These are phyloP conservation scores for Talaromyces sp. DNA, from an alignment of 2,329 filamentous ascomycete genomes.

Conservation along the genomic window DNA sequence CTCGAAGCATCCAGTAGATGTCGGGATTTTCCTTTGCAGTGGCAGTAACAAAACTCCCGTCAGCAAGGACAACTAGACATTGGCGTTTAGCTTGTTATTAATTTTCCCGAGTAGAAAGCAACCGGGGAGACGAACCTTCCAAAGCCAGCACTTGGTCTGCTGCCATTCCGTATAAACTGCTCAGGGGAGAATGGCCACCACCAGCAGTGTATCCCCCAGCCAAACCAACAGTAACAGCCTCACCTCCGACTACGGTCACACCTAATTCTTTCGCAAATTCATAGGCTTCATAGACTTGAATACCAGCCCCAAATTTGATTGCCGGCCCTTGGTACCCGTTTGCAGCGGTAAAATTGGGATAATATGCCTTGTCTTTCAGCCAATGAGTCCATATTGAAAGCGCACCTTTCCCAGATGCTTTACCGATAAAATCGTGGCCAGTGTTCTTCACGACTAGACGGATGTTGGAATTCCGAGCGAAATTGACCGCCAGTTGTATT, in stretches of 20 bases:
- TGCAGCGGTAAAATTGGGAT: slow-evolving; percentile 29
- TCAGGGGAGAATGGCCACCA: slow-evolving; percentile 49
- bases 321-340: slow-evolving; percentile 31
- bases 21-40: slow-evolving; percentile 48
- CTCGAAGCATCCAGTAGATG: slow-evolving; percentile 59
- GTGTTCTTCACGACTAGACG: slow-evolving; percentile 7
- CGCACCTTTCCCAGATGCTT: slow-evolving; percentile 54
- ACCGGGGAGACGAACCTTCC: slow-evolving; percentile 30
- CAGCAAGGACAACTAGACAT: not conserved
- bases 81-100: not conserved
- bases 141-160: slow-evolving; percentile 56
- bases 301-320: slow-evolving; percentile 2
- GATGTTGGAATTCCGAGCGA: slow-evolving; percentile 5
- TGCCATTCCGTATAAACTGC: slow-evolving; percentile 39
- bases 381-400: slow-evolving; percentile 23
- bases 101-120: not conserved
- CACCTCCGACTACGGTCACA: slow-evolving; percentile 52
- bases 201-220: slow-evolving; percentile 58
- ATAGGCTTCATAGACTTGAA: not conserved
- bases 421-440: slow-evolving; percentile 19
- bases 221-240: slow-evolving; percentile 48
- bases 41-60: slow-evolving; percentile 47
- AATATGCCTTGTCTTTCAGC: slow-evolving; percentile 24
- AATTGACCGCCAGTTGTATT: not conserved
- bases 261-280: slow-evolving; percentile 38